Base-by-base conservation (phyloP, 257 asterid species). In the Ilex aquifolium region DNA sequence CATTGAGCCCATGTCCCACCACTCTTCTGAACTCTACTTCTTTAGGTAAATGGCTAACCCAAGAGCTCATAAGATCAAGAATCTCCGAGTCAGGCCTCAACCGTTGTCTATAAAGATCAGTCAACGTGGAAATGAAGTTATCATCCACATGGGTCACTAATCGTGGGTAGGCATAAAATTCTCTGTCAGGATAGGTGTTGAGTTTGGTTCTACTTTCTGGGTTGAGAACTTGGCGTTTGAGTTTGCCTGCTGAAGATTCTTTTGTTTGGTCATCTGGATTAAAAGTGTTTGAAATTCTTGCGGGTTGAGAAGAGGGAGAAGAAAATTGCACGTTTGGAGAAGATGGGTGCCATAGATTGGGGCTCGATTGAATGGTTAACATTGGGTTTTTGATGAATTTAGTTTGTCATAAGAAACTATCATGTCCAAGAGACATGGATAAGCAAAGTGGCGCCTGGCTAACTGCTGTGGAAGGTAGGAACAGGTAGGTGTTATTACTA, bases 1-100 rank as follows among this genome's bases (percentile, higher is more conserved):
- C 87, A 49, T 90, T 90, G 32, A 87, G 94, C 49, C 97, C 95
- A 30, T 90, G 97, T 5, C 97, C 95, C 4, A 87, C 95, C 1
- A 90, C 95, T 60, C 53, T 87, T 76, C 70, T 69, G 79, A 77
- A 90, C 76, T 66, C 61, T 0, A 83, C 78, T 64, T 90, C 85
- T 32, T 75, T 58, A 57, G 95, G 97, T 73, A 90, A 72, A 69
- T 90, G 95, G 67, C 97, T 90, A 4, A 90, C 75, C 97, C 95
- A 90, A 0, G 95, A 90, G 57, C 97, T 87, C 95, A 88, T 87
- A 10, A 90, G 67, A 58, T 90, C 95, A 12, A 90, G 90, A 65
- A 87, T 77, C 61, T 90, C 95, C 79, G 65, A 72, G 5, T 87
- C 95, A 0, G 95, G 83, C n/a, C 81, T 75, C 67, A 87, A 63